A percentile compares a stretch with the other conserved stretches of the same genome.
These are phyloP conservation scores for Williopsis jadinii DNA, from an alignment of 1,139 yeast species.

Conservation along the genomic window DNA sequence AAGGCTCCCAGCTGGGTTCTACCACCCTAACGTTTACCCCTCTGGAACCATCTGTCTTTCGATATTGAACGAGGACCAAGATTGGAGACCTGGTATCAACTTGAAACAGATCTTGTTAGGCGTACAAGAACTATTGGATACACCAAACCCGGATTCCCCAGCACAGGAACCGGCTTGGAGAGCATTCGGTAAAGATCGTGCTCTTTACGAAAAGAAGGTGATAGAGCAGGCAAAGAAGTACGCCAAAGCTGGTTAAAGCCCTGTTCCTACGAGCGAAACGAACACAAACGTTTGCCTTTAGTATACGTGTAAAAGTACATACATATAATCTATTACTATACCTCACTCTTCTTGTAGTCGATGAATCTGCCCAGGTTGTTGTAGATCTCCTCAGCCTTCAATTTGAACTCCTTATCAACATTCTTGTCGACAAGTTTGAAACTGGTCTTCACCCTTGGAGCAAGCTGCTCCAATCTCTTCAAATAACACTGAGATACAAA, in stretches of 20 bases:
- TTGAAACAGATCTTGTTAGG: slow-evolving; percentile 87
- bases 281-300: too few relatives aligned
- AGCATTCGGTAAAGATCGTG: slow-evolving; percentile 64
- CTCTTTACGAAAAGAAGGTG: slow-evolving; percentile 68
- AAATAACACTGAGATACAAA: slow-evolving; percentile 55
- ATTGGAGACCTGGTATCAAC: slow-evolving; percentile 97
- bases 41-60: slow-evolving; percentile 93
- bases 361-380: slow-evolving; percentile 68
- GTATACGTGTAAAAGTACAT: neutral
- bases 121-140: slow-evolving; percentile 81
- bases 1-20: slow-evolving; percentile 78
- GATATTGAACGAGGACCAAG: slow-evolving; percentile 90
- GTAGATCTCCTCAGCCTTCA: slow-evolving; percentile 62
- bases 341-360: slow-evolving; percentile 54
- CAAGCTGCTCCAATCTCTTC: slow-evolving; percentile 35
- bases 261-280: too few relatives aligned
- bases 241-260: slow-evolving; percentile 28
- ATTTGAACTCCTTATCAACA: slow-evolving; percentile 47
- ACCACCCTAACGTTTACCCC: slow-evolving; percentile 96
- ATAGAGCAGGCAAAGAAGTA: slow-evolving; percentile 76
- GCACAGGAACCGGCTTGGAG: slow-evolving; percentile 97
- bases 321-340: neutral
- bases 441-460: slow-evolving; percentile 41
- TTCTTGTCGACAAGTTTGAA: slow-evolving; percentile 63
- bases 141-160: slow-evolving; percentile 93